Evolutionary conservation across 2,329 filamentous ascomycete species (phyloP), one percentile per base, ranked within the genome.

Genomic region (Fusarium nurragi): DNA sequence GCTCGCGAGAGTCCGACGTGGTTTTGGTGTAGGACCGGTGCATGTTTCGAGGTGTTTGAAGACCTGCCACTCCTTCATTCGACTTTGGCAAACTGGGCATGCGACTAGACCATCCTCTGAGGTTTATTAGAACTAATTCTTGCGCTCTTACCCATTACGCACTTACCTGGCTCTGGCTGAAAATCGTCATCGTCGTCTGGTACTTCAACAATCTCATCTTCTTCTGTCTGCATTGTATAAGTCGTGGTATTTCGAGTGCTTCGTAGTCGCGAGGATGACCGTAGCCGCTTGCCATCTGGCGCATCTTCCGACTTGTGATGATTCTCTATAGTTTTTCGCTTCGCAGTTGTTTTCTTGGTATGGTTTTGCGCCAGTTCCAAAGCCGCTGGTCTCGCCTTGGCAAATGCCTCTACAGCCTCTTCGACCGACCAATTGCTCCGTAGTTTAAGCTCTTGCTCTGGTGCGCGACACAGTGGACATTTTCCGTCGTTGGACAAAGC

Each of bases 361-460:
- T 38, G 44, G 6, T 72, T 78, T 43, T 78, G 84, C 26, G 92
- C 93, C 70, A 93, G 81, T 1, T 84, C 80, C 23, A 97, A 76
- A 5, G 91, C 82, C 19, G 79, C 79, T 5, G 84, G 76, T 53
- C 94, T 84, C 6, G 88, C 87, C 49, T 82, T 84, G 65, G 86
- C 81, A 68, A 97, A 99, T 1, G 88, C 86, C 36, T 92, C 88
- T 10, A 97, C 91, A 2, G 94, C 84, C 74, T 98, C 94, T 72
- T 95, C 88, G 65, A 98, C 81, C 0, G 90, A 88, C 85, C 90
- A 91, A 75, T 98, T 98, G 43, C 90, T 89, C 57, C 93, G 85
- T 68, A 99, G 75, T 75, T 92, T 95, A 60, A 92, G 85, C 74
- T 94, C 93, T 75, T 97, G 93, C 68, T 97, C 92, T 1, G 82